Evolutionary conservation across 2,329 filamentous ascomycete genomes (phyloP), one percentile per base, ranked within the genome.

Genomic region (Pseudopyrenochaeta lycopersici): DNA sequence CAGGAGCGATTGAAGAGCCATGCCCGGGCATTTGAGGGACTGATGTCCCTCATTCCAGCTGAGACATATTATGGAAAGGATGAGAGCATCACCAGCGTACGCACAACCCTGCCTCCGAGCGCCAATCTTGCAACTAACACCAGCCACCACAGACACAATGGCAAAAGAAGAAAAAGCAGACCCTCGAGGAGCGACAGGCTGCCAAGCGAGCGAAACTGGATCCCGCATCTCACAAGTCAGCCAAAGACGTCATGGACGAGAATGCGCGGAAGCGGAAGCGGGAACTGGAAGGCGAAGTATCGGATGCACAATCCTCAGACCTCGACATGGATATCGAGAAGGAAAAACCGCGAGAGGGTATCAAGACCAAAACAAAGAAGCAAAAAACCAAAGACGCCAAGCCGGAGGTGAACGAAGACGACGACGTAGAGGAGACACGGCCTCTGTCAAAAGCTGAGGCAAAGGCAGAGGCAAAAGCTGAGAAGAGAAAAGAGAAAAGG

Each of bases 141-240:
- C 27, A 52, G 39, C 43, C 36, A 56, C 30, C 32, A 31, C 47
- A 96, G 92, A 90, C 95, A 68, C 92, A 97, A 88, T 96, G 92
- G 92, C 96, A 92, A 90, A 88, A 88, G 75, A 89, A 89, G 72
- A 96, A 95, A 80, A 98, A 98, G 81, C 93, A 98, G 79, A 94
- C 92, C 45, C 97, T 96, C 75, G 90, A 76, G 88, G 90, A 63
- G 90, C 92, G 50, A 48, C 66, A 66, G 54, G 69, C 72, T n/a
- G 72, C 72, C 35, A 92, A 92, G 79, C 85, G 89, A 72, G 91
- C 90, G 55, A 98, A 97, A 79, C 84, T 98, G 35, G 91, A 98
- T 69, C 93, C 95, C 21, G 91, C 94, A 63, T 92, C 92, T 70
- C 88, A 89, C 62, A 95, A 96, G 81, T 95, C 88, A 62, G 94